phyloP scores from a whole-genome alignment of 2,329 filamentous ascomycete genomes.

The Phaeomoniella chlamydospora region DNA sequence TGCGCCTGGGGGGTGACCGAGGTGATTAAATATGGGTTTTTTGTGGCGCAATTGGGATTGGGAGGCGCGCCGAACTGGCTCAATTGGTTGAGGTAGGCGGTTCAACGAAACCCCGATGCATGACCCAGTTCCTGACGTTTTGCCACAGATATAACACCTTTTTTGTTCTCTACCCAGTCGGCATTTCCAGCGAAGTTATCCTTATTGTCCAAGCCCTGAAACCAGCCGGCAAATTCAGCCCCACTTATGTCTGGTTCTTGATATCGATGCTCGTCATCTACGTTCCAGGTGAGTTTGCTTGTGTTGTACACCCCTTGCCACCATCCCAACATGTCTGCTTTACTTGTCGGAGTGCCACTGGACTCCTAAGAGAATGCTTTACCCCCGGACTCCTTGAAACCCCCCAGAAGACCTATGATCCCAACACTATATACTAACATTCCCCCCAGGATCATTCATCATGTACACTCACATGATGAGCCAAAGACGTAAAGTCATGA shows the following conservation, averaged over 20 bases:
- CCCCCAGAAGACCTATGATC: too few relatives aligned
- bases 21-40: constrained; percentile 85
- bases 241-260: constrained; percentile 43
- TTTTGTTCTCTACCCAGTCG: constrained; percentile 80
- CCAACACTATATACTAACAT: too few relatives aligned
- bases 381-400: too few relatives aligned
- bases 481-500: constrained; percentile 69
- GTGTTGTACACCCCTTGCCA: constrained; percentile 2
- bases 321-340: too few relatives aligned
- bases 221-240: constrained; percentile 39
- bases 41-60: constrained; percentile 54
- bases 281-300: constrained; percentile 52
- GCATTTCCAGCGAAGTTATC: constrained; percentile 75
- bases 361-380: too few relatives aligned
- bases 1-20: constrained; percentile 82
- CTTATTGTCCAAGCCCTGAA: constrained; percentile 58
- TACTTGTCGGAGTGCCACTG: too few relatives aligned
- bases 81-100: constrained; percentile 56
- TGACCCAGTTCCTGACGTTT: constrained; percentile 3
- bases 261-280: constrained; percentile 58
- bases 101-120: constrained; percentile 7
- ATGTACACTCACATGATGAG: constrained; percentile 91
- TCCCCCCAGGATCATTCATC: constrained; percentile 52
- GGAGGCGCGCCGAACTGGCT: constrained; percentile 49
- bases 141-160: constrained; percentile 62